Base-by-base conservation (phyloP, 1,284 basidiomycete species). In the Leccinum pallidistipes region DNA sequence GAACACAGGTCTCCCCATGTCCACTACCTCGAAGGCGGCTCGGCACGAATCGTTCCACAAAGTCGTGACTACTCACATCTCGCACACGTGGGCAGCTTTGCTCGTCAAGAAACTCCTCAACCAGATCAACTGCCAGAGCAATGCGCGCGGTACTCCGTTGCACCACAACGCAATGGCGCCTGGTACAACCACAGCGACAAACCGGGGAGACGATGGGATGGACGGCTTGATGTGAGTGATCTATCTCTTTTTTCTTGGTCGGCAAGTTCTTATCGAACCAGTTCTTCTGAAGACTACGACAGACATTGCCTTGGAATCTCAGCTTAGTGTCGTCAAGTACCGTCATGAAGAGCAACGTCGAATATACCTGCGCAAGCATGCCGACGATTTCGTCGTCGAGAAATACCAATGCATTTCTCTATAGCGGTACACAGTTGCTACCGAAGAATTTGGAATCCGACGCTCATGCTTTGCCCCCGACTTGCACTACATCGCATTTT, bases 21-120 rank as follows among this genome's bases (percentile, higher is more conserved):
- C 86, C 1, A 79, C 86, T 1, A 79, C 81, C 34, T 96, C 98
- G 74, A 95, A 95, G 75, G 80, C 79, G 1, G 71, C 78, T 10
- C 81, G 97, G n/a, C 96, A 98, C 70, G 83, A 79, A 16, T 84
- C 83, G 61, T 80, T 97, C 60, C 86, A 95, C 79, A 86, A 91
- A 67, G 87, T 91, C 62, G 95, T 98, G 57, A 90, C 91, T n/a
- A 94, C 91, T 40, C 95, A 98, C 74, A 98, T 97, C 0, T 92
- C 90, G 24, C 92, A 95, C 68, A 92, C 92, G n/a, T 99, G 97
- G 97, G 96, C 95, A 2, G 86, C 92, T 5, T 87, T 93, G 14
- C 85, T 98, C 53, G 87, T 94, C 67, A 92, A 95, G 80, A 91
- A 94, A 82, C 83, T 98, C 8, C 83, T 98, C 51, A 85, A 87